phyloP scores from a whole-genome alignment of 1,284 basidiomycete species.

The Microbotryum lychnidis-dioicae region DNA sequence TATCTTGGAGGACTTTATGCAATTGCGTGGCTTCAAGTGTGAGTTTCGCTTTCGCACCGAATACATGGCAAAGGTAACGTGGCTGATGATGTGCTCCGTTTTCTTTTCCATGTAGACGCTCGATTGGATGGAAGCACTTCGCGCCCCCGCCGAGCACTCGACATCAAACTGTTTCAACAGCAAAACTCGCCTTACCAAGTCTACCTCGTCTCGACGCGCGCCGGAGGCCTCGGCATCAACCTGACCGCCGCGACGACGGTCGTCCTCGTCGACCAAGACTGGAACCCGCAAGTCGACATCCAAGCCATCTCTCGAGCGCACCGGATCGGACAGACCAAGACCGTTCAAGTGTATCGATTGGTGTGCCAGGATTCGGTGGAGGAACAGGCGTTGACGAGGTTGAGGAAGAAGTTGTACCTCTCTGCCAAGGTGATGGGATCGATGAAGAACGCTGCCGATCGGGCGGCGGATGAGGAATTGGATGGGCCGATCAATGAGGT shows the following conservation, averaged over 20 bases:
- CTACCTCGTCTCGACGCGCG: constrained; percentile 31
- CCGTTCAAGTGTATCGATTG: constrained; percentile 31
- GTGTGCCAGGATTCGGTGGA: constrained; percentile 47
- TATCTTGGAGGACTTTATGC: constrained; percentile 31
- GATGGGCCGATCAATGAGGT: constrained; percentile 45
- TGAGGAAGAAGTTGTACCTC: constrained; percentile 56
- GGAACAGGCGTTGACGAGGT: constrained; percentile 57
- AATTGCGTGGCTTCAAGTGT: constrained; percentile 22
- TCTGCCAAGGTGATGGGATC: constrained; percentile 53
- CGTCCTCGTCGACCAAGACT: constrained; percentile 28
- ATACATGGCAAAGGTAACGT: too few species aligned
- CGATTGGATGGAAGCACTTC: constrained; percentile 32
- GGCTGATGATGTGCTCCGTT: neutral
- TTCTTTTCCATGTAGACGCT: constrained; percentile 1
- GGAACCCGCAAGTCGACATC: constrained; percentile 31
- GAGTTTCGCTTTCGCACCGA: neutral
- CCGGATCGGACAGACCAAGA: constrained; percentile 32
- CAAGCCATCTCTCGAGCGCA: constrained; percentile 34
- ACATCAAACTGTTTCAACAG: constrained; percentile 56
- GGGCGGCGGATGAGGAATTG: constrained; percentile 42
- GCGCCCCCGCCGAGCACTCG: constrained; percentile 50
- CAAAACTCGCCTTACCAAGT: constrained; percentile 43
- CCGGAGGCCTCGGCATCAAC: constrained; percentile 39
- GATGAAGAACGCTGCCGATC: constrained; percentile 51
- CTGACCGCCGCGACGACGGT: constrained; percentile 29